phyloP scores from a whole-genome alignment of 2,329 filamentous ascomycete genomes.

The Parastagonospora avenae region DNA sequence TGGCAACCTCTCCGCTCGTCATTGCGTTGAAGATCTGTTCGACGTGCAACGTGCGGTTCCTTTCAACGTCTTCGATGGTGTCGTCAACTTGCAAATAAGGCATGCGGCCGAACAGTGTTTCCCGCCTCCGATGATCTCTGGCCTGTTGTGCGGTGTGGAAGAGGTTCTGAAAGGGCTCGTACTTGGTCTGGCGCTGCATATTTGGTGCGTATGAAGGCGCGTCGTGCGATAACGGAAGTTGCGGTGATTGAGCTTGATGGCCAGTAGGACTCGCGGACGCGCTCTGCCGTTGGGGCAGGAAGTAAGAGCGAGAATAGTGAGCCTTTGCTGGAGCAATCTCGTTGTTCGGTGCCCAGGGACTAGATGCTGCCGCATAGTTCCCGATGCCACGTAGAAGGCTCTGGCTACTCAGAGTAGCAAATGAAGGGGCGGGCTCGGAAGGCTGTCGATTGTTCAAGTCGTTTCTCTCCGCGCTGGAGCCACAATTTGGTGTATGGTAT shows the following conservation, averaged over 20 bases:
- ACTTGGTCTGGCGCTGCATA: slow-evolving; percentile 14
- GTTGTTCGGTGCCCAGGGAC: slow-evolving; percentile 1
- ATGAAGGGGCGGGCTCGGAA: slow-evolving; percentile 2
- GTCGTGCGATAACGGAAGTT: slow-evolving; percentile 2
- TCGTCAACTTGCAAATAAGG: slow-evolving; percentile 33
- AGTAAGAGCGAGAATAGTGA: not conserved
- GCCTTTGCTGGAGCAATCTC: not conserved
- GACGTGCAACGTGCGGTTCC: slow-evolving; percentile 30
- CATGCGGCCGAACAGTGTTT: slow-evolving; percentile 30
- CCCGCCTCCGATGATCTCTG: slow-evolving; percentile 28
- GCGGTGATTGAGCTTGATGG: slow-evolving; percentile 3
- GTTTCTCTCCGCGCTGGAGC: slow-evolving; percentile 9
- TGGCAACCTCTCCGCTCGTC: slow-evolving; percentile 33
- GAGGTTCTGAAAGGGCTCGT: slow-evolving; percentile 22
- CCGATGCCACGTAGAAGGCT: slow-evolving; percentile 13
- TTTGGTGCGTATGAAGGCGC: not conserved
- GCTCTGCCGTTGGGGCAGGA: slow-evolving; percentile 2
- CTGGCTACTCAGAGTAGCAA: slow-evolving; percentile 8
- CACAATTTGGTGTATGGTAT: not conserved
- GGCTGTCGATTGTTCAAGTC: slow-evolving; percentile 4
- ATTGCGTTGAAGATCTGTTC: slow-evolving; percentile 43
- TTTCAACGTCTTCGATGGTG: slow-evolving; percentile 26
- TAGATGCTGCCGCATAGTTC: slow-evolving; percentile 16
- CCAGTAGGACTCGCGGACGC: not conserved
- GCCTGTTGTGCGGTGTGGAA: slow-evolving; percentile 29